Evolutionary conservation across 2,329 filamentous ascomycete species (phyloP), one percentile per base, ranked within the genome.

Genomic region (Blastomyces gilchristii): DNA sequence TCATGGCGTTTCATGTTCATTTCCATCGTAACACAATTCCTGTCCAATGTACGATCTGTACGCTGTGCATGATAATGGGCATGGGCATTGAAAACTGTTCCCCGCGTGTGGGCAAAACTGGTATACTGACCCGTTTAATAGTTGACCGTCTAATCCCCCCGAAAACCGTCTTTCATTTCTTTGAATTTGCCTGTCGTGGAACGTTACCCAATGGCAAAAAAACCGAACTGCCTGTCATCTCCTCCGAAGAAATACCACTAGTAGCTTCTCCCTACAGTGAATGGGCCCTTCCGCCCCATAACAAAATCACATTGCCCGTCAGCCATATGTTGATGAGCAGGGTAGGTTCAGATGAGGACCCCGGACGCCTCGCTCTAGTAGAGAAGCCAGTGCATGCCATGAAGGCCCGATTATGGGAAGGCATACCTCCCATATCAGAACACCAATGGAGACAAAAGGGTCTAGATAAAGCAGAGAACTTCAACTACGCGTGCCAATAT

Each of bases 81-180:
- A 34, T 56, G 53, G 9, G 11, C 34, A 22, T 56, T 12, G 31
- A 54, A 28, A 31, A 14, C 22, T 25, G 3, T 1, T 12, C 8
- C 39, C 12, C 22, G 18, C 16, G 8, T 18, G 18, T 28, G 39
- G 4, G 22, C 7, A 25, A 58, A 39, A 34, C 11, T 8, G 3
- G 25, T 47, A 7, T 58, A 39, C 41, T 58, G 12, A 58, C 39
- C 11, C 1, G 22, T 34, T 18, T 37, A 50, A 7, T 47, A 72
- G 70, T 71, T 45, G 70, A 71, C 67, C 68, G 67, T n/a, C 49
- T 71, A n/a, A 57, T 72, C 41, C 70, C 71, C 52, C 67, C 68
- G 11, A 69, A 71, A 57, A 69, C 69, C 0, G 63, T 69, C 11
- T 60, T 43, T 7, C 43, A 67, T 7, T 71, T 71, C 25, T 8